These are phyloP conservation scores for Stephania japonica DNA, from an alignment of 164 flowering plant species.

Conservation along the genomic window DNA sequence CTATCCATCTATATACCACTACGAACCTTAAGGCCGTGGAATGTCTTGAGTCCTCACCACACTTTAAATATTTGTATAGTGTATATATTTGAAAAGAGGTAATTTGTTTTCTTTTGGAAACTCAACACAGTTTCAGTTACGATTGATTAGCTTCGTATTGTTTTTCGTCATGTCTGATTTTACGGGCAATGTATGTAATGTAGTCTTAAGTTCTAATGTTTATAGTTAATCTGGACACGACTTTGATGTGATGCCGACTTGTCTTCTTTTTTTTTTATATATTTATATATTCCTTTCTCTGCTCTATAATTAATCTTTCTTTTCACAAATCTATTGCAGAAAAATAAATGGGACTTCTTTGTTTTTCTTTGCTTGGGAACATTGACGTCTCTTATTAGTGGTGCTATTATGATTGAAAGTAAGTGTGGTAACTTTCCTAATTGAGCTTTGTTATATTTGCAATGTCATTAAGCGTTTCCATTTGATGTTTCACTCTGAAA, in stretches of 20 bases:
- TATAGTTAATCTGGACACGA: neutral
- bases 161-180: neutral
- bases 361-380: constrained; percentile 61
- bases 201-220: too few relatives aligned
- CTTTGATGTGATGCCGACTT: neutral
- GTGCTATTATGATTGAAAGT: constrained; percentile 58
- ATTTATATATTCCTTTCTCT: neutral
- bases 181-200: neutral
- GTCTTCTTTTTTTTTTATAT: neutral
- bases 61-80: too few relatives aligned
- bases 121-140: neutral
- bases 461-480: neutral
- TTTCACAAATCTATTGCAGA: constrained; percentile 41
- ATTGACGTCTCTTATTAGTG: constrained; percentile 46
- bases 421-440: constrained; percentile 23
- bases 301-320: constrained; percentile 4
- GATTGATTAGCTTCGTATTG: neutral
- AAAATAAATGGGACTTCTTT: constrained; percentile 90
- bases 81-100: too few relatives aligned
- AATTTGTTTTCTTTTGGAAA: neutral
- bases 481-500: constrained; percentile 8
- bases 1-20: too few relatives aligned
- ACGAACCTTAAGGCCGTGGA: too few relatives aligned
- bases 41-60: too few relatives aligned
- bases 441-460: constrained; percentile 2